These are phyloP conservation scores for Eucommia ulmoides DNA, from an alignment of 257 asterid genomes.

Conservation along the genomic window DNA sequence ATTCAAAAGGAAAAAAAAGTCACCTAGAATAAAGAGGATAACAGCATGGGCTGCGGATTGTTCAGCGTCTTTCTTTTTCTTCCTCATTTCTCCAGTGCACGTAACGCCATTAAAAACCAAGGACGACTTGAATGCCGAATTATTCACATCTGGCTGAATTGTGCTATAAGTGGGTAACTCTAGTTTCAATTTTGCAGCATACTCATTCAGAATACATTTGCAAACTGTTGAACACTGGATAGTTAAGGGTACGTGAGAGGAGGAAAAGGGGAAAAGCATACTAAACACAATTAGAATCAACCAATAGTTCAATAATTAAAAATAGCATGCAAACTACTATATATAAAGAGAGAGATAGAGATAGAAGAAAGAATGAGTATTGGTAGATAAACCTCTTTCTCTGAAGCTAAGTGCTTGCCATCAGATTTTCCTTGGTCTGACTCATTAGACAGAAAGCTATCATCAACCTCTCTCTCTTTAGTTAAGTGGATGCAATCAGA, in stretches of 20 bases:
- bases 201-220: conserved; percentile 44
- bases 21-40: conserved; percentile 42
- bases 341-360: too few relatives aligned
- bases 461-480: neutral
- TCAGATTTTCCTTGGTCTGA: neutral
- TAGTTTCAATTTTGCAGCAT: conserved; percentile 27
- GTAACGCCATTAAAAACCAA: conserved; percentile 26
- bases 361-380: too few relatives aligned
- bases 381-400: too few relatives aligned
- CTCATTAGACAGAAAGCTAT: neutral
- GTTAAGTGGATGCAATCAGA: neutral
- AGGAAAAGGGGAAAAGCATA: too few relatives aligned
- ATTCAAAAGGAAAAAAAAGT: too few relatives aligned
- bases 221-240: too few relatives aligned
- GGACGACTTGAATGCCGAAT: conserved; percentile 33
- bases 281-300: too few relatives aligned
- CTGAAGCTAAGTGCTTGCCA: neutral
- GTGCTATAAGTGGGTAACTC: conserved; percentile 30
- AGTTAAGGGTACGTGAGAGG: too few relatives aligned
- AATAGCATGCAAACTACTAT: neutral
- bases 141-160: conserved; percentile 5
- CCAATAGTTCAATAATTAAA: neutral
- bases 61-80: conserved; percentile 56
- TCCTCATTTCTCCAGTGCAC: conserved; percentile 31
- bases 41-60: conserved; percentile 58